Evolutionary conservation across 306 rosid genomes (phyloP), one percentile per base, ranked within the genome.

Genomic region (Rosa chinensis): DNA sequence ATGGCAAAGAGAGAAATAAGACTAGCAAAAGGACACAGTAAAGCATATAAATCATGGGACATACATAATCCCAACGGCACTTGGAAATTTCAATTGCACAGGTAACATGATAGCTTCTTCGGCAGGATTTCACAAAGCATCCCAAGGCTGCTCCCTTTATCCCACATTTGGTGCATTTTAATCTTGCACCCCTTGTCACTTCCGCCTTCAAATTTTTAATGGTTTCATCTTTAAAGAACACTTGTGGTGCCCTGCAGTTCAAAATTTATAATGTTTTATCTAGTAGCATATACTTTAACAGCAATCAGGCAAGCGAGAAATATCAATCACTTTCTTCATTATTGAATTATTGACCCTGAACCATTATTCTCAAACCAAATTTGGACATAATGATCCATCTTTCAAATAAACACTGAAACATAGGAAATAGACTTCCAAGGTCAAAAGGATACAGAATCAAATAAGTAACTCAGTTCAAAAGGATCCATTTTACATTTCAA

Each of bases 61-160:
- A 61, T 84, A 93, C 97, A 85, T 79, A 28, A 80, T 90, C 88
- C 94, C 96, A 95, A 23, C 96, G 98, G 69, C 99, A 95, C 47
- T 85, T 79, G 62, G 90, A 72, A 76, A 88, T 82, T 79, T 79
- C 89, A 79, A 87, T 74, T 77, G 99, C 98, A 90, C 99, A 95
- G 74, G 98, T 85, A 69, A 88, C 90, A 43, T 95, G 99, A 83
- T 91, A 95, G 81, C 96, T 95, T 82, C 53, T 88, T 66, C 90
- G 91, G 74, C 99, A 95, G 75, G 99, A 90, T 78, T 79, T 91
- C 83, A 88, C 85, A 62, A 70, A 91, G 88, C 99, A 95, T 61
- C 99, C 99, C 67, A 95, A 88, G 14, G 99, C 98, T 68, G 99
- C 99, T 71, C 99, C 99, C 77, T 91, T 95, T 64, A 79, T 78